Conservation (phyloP, 169 alveolate species). For the Perkinsus marinus region DNA sequence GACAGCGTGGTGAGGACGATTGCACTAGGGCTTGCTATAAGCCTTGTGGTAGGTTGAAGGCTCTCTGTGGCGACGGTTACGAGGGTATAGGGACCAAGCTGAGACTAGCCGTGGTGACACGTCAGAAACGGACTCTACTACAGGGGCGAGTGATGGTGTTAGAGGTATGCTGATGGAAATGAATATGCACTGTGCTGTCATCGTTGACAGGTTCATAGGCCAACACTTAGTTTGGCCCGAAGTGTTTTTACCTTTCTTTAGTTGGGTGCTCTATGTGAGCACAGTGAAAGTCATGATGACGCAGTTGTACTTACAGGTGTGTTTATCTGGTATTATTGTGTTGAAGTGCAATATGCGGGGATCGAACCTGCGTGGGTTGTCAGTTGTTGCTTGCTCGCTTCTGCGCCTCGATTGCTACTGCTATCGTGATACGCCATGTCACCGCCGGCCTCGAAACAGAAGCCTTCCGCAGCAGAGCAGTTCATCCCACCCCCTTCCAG, state of each 20-base stretch:
- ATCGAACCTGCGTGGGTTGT: no score
- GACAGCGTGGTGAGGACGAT: background rate
- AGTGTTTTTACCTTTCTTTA: background rate
- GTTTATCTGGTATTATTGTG: no score
- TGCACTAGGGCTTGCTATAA: background rate
- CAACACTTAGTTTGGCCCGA: background rate
- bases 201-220: background rate
- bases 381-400: no score
- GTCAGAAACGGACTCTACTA: background rate
- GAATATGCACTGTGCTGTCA: no score
- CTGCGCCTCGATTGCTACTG: no score
- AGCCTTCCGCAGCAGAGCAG: no score
- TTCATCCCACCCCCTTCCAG: no score
- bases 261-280: background rate
- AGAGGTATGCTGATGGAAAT: no score
- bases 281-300: background rate
- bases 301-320: no score
- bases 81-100: background rate
- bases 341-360: no score
- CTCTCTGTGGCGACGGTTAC: background rate
- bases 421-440: no score
- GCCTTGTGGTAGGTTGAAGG: background rate
- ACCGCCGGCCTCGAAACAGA: no score
- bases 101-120: background rate
- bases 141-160: background rate